Evolutionary conservation across 2,329 filamentous ascomycete genomes (phyloP).

Genomic region (Alternaria triticimaculans): DNA sequence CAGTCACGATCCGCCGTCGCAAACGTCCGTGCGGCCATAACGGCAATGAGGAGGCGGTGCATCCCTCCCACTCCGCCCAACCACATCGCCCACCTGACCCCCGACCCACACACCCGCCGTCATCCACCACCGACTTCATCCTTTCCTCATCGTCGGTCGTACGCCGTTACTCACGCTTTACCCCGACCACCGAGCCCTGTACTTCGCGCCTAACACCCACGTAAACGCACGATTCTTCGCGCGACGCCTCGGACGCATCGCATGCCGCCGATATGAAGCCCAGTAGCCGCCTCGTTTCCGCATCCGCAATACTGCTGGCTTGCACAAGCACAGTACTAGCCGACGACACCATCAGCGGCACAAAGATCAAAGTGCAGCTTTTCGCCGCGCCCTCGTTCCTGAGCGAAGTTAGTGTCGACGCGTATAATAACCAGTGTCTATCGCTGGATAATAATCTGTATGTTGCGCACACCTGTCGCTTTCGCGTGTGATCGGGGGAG

Average conservation of each 20-base stretch:
- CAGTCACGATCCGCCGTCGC: background rate
- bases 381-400: slow-evolving; percentile 43
- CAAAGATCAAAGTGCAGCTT: slow-evolving; percentile 44
- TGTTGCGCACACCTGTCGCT: background rate
- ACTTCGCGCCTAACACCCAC: background rate
- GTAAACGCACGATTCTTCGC: background rate
- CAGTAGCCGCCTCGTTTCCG: slow-evolving; percentile 6
- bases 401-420: slow-evolving; percentile 41
- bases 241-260: background rate
- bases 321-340: slow-evolving; percentile 9
- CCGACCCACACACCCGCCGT: background rate
- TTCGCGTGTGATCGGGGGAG: background rate
- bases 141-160: background rate
- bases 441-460: slow-evolving; percentile 45
- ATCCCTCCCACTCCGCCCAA: background rate
- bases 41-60: background rate
- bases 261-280: slow-evolving; percentile 18
- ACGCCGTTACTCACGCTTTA: background rate
- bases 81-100: background rate
- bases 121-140: background rate
- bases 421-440: slow-evolving; percentile 36
- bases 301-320: slow-evolving; percentile 8
- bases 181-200: background rate
- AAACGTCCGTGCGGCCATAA: background rate
- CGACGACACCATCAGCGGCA: slow-evolving; percentile 25